Evolutionary conservation across 2,329 filamentous ascomycete species (phyloP), one percentile per base, ranked within the genome.

Genomic region (Iodosphaeria phyllophila): DNA sequence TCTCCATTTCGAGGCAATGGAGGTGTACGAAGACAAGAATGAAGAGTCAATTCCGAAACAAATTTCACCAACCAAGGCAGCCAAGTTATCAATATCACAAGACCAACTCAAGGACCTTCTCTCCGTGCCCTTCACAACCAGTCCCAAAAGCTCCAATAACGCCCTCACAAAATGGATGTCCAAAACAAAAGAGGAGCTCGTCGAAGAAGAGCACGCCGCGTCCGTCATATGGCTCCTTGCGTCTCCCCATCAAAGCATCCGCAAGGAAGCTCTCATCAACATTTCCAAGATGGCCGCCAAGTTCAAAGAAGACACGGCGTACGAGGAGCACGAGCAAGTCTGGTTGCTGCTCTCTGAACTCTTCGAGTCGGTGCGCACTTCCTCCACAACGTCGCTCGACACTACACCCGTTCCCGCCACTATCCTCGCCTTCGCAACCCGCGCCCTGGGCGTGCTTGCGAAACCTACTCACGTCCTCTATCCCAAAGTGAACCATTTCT

Each of bases 381-480:
- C 54, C 18, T n/a, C n/a, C n/a, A n/a, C n/a, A n/a, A n/a, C n/a
- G n/a, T n/a, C n/a, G n/a, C 60, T 74, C 23, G 53, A 66, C 21
- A 48, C 54, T 6, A 52, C 52, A 3, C 63, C 74, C 1, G 54
- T 91, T 4, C 74, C 83, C 0, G 80, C 74, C 31, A 60, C 80
- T 8, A 69, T 80, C 5, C 64, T 72, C n/a, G 66, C 75, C 8
- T 89, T 92, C 38, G 74, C 80, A 6, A 60, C 64, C 23, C 68
- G 70, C 34, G 69, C 73, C 2, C 57, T 92, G 6, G 53, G 63
- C 2, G 68, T 92, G 10, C 52, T 92, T 22, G 64, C 60, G 13
- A 73, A 80, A 32, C 86, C 86, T 1, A 60, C 82, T 10, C 80
- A 92, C 42, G 68, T 67, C 31, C 64, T 93, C 18, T 95, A 92